Conservation (phyloP, 2,329 filamentous ascomycete genomes). For the Nannizzia gypsea region DNA sequence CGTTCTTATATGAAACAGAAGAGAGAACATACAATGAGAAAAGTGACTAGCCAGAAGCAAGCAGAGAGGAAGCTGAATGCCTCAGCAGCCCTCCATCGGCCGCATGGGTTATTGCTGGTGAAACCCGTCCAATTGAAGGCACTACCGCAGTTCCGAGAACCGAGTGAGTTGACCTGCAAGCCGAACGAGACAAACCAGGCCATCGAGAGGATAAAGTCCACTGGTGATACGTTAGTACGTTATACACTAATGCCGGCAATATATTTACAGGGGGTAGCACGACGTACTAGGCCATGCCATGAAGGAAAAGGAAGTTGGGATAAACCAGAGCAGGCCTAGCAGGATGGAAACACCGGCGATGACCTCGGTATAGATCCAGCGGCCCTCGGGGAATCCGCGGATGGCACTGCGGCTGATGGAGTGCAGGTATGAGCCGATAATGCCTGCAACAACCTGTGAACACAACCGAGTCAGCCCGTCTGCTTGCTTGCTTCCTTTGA, state of each 20-base stretch:
- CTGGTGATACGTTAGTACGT: conserved; percentile 15
- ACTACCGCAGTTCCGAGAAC: conserved; percentile 42
- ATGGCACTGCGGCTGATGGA: conserved; percentile 31
- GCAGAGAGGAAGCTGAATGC: conserved; percentile 62
- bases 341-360: conserved; percentile 58
- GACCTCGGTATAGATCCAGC: conserved; percentile 65
- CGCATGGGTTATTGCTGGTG: conserved; percentile 42
- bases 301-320: conserved; percentile 58
- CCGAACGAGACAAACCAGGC: conserved; percentile 61
- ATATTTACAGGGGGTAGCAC: not conserved
- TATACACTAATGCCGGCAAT: not conserved
- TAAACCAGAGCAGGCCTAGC: conserved; percentile 57
- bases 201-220: conserved; percentile 57
- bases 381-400: conserved; percentile 43
- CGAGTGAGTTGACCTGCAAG: conserved; percentile 48
- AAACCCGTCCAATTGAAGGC: conserved; percentile 52
- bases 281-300: conserved; percentile 50
- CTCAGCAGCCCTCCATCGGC: conserved; percentile 57
- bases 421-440: conserved; percentile 56
- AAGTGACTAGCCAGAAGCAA: conserved; percentile 57
- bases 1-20: not conserved
- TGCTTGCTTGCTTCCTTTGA: no score
- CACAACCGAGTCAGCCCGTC: not conserved
- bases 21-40: conserved; percentile 37
- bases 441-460: conserved; percentile 47